Evolutionary conservation across 352 stramenopile species (phyloP), one percentile per base, ranked within the genome.

Genomic region (Phytophthora pinifolia): DNA sequence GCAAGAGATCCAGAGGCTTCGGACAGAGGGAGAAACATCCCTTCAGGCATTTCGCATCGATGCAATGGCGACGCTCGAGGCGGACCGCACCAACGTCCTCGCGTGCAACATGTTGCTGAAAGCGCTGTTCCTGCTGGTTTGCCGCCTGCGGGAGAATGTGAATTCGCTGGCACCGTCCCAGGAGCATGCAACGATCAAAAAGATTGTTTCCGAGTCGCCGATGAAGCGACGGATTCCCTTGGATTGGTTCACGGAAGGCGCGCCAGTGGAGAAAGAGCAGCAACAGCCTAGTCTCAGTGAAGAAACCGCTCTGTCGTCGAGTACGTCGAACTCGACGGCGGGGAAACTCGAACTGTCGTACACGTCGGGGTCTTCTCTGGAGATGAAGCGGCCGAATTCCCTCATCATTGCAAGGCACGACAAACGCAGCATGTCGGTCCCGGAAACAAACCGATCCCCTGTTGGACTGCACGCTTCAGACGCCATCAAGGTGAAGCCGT

Each of bases 141-240:
- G 75, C 27, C 66, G 60, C 1, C 54, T 91, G 35, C 79, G 84
- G 35, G 74, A 86, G 37, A 76, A 59, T 18, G 71, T 88, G 3
- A 65, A 86, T 29, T 79, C 69, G 29, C 75, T 89, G 33, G 75
- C 78, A 8, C 74, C 80, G 39, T 82, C 76, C 0, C 70, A 78
- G 3, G 69, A 73, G 12, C 80, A 91, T 55, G 74, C 74, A n/a
- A 90, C 80, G 1, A 74, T 91, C 36, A 89, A 93, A 57, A 89
- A 89, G 62, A 74, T 85, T 33, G 71, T 84, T 9, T 57, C 69
- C 3, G 81, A 91, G 35, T 88, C 82, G 6, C 67, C 76, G 8
- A 76, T 75, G 1, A 86, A 83, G 46, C 72, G 79, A 12, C 78
- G 75, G 18, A 93, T 93, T 53, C 83, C 83, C 2, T 67, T 83